Evolutionary conservation across 2,329 filamentous ascomycete species (phyloP).

Genomic region (Diatrype stigma): DNA sequence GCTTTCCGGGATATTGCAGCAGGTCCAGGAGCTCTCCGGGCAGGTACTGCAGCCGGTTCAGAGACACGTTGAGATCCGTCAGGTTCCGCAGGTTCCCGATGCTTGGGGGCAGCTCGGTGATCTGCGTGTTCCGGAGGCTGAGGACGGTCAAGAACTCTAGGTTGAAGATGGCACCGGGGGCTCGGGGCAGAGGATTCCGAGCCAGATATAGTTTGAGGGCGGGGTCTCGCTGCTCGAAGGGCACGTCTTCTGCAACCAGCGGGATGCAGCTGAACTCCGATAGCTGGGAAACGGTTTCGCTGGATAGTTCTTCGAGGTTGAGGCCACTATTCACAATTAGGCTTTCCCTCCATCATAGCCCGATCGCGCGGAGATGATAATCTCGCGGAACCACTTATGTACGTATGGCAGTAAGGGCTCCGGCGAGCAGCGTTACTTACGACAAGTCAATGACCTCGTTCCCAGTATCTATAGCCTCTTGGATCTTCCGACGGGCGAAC

Average conservation of each 20-base stretch:
- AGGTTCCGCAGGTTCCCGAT: slow-evolving; percentile 57
- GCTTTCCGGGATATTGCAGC: slow-evolving; percentile 38
- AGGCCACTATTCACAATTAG: slow-evolving; percentile 2
- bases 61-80: slow-evolving; percentile 59
- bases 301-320: slow-evolving; percentile 42
- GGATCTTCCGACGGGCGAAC: slow-evolving; percentile 42
- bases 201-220: slow-evolving; percentile 58
- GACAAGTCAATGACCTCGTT: slow-evolving; percentile 59
- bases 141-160: slow-evolving; percentile 60
- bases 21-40: slow-evolving; percentile 61
- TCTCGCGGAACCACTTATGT: background rate
- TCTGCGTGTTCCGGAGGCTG: slow-evolving; percentile 60
- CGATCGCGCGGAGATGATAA: too few relatives aligned
- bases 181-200: slow-evolving; percentile 50
- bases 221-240: slow-evolving; percentile 56
- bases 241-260: slow-evolving; percentile 49
- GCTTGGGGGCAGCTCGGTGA: slow-evolving; percentile 56
- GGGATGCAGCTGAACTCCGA: slow-evolving; percentile 51
- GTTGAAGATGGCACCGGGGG: slow-evolving; percentile 59
- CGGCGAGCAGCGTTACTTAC: slow-evolving; percentile 42
- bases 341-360: background rate
- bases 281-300: slow-evolving; percentile 54
- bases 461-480: slow-evolving; percentile 53
- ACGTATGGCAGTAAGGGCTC: too few relatives aligned
- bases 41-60: slow-evolving; percentile 57